Conservation (phyloP, 2,329 filamentous ascomycete genomes). For the Allantophomopsis lycopodina region DNA sequence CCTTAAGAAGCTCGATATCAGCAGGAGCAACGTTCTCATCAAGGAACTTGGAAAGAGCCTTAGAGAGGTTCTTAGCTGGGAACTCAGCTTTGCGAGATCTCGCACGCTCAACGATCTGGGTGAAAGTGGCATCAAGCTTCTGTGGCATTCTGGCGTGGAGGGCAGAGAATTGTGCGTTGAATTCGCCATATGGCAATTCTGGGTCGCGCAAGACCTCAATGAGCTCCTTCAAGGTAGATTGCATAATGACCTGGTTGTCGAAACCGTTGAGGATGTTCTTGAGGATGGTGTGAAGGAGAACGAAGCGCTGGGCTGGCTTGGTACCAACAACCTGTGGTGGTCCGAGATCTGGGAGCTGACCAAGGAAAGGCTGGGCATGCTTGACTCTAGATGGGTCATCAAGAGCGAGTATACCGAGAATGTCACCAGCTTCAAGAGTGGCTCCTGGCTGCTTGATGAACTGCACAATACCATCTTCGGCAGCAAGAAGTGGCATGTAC, state of each 20-base stretch:
- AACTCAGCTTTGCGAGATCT: constrained; percentile 73
- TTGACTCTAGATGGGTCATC: constrained; percentile 95
- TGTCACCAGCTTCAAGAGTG: constrained; percentile 95
- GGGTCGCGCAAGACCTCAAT: constrained; percentile 82
- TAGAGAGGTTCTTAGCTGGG: constrained; percentile 75
- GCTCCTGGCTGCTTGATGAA: constrained; percentile 98
- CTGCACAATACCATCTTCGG: constrained; percentile 92
- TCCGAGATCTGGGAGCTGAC: constrained; percentile 77
- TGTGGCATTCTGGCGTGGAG: constrained; percentile 96
- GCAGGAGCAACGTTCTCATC: constrained; percentile 66
- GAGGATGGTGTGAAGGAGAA: constrained; percentile 62
- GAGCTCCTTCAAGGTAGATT: constrained; percentile 69
- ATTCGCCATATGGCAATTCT: constrained; percentile 91
- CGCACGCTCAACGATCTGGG: constrained; percentile 75
- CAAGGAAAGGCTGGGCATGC: constrained; percentile 87
- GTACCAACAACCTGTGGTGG: constrained; percentile 75
- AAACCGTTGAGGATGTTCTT: constrained; percentile 84
- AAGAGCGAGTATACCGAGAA: constrained; percentile 89
- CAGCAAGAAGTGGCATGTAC: constrained; percentile 97
- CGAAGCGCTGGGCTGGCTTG: constrained; percentile 84
- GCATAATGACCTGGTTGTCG: constrained; percentile 97
- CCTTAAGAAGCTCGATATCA: constrained; percentile 62
- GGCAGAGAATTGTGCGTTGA: constrained; percentile 89
- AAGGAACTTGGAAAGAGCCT: constrained; percentile 76
- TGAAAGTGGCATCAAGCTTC: constrained; percentile 73